Evolutionary conservation across 1,139 yeast species (phyloP).

Genomic region (Hyphopichia fennica): DNA sequence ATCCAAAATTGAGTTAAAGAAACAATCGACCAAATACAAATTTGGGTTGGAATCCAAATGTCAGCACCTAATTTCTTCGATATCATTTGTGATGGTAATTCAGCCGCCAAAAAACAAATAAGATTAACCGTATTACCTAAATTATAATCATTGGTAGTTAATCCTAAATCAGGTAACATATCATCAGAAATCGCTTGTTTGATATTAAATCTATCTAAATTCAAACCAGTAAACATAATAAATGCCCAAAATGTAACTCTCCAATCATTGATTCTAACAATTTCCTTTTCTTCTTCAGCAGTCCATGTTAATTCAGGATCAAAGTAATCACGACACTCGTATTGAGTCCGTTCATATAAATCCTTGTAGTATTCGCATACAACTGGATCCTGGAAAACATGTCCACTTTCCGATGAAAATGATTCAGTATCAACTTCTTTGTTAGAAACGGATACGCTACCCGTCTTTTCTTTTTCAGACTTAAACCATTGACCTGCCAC

Average conservation of each 20-base stretch:
- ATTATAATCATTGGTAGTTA: constrained; percentile 31
- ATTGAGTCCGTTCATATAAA: constrained; percentile 26
- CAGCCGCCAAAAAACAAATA: constrained; percentile 32
- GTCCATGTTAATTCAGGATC: constrained; percentile 41
- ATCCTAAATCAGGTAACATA: constrained; percentile 23
- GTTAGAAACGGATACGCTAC: too few relatives aligned
- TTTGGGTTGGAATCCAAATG: constrained; percentile 31
- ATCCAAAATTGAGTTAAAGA: constrained; percentile 24
- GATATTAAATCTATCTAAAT: constrained; percentile 31
- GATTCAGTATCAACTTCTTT: constrained; percentile 2
- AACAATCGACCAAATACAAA: constrained; percentile 24
- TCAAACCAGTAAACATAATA: constrained; percentile 30
- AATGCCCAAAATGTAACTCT: constrained; percentile 32
- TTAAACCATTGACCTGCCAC: too few relatives aligned
- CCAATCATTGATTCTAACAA: constrained; percentile 27
- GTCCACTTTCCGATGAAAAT: too few relatives aligned
- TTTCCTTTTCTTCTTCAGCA: constrained; percentile 29
- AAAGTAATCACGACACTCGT: constrained; percentile 33
- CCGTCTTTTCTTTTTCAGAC: too few relatives aligned
- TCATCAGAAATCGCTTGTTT: constrained; percentile 30
- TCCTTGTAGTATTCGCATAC: constrained; percentile 28
- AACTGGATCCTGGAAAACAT: constrained; percentile 31
- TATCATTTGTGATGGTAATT: constrained; percentile 32
- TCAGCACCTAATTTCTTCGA: constrained; percentile 36
- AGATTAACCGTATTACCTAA: constrained; percentile 30